A percentile compares a stretch with the other conserved stretches of the same genome.
Conservation (phyloP, 1,284 basidiomycete genomes). For the Trichosporon faecale region DNA sequence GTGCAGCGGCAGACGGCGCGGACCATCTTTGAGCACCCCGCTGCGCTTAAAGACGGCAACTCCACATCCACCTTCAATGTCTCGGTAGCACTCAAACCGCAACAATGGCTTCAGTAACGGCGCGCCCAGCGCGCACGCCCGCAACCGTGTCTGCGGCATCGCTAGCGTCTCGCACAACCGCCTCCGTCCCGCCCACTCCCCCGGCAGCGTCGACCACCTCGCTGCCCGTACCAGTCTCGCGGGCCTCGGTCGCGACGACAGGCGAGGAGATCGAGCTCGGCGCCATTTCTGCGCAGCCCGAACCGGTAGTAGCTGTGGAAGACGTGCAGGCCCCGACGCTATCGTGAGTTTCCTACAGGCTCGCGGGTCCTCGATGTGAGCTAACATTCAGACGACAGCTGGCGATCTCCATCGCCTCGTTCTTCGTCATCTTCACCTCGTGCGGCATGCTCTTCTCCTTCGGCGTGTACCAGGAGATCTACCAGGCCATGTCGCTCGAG, state of each 20-base stretch:
- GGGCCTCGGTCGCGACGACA: background rate
- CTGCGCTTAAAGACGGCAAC: background rate
- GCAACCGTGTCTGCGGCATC: background rate
- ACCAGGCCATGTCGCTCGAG: constrained; percentile 28
- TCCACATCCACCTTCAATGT: background rate
- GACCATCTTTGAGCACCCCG: no score
- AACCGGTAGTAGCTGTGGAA: background rate
- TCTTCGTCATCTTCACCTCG: constrained; percentile 31
- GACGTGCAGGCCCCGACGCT: background rate
- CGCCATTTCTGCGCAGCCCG: background rate
- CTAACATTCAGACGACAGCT: constrained; percentile 21
- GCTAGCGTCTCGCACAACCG: background rate
- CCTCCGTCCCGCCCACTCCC: background rate
- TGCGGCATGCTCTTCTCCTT: constrained; percentile 39
- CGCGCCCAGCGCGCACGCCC: background rate
- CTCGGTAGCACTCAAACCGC: background rate
- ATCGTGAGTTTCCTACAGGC: background rate
- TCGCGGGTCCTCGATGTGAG: background rate
- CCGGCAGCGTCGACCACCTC: background rate
- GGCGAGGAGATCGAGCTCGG: background rate
- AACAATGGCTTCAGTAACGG: background rate
- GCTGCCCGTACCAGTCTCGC: background rate
- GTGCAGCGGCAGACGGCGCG: no score
- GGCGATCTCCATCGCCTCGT: constrained; percentile 25
- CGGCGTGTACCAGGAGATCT: constrained; percentile 41